phyloP scores from a whole-genome alignment of 1,139 yeast species.

The Geotrichum carabidarum region DNA sequence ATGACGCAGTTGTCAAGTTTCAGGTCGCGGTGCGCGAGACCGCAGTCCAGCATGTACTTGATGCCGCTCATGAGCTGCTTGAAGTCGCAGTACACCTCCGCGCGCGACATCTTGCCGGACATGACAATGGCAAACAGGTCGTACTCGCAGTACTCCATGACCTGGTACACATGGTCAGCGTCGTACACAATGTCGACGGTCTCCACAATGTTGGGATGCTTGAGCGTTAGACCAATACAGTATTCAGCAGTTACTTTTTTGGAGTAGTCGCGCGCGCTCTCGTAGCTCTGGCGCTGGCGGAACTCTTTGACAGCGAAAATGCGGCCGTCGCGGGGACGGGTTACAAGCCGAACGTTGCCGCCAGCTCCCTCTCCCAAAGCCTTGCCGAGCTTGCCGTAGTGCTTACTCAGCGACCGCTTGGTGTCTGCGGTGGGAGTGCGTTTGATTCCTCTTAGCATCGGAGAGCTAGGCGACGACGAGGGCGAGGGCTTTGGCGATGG shows the following conservation, averaged over 20 bases:
- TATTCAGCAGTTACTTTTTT: constrained; percentile 96
- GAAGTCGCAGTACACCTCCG: constrained; percentile 83
- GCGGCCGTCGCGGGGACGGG: constrained; percentile 71
- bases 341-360: constrained; percentile 84
- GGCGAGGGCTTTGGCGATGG: neutral
- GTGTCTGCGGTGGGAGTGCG: constrained; percentile 10
- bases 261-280: constrained; percentile 81
- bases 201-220: constrained; percentile 89
- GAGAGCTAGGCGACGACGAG: constrained; percentile 14
- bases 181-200: constrained; percentile 90
- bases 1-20: constrained; percentile 94
- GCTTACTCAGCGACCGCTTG: constrained; percentile 55
- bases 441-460: constrained; percentile 1
- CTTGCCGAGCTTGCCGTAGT: constrained; percentile 86
- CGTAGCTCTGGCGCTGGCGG: constrained; percentile 77
- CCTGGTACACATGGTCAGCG: constrained; percentile 79
- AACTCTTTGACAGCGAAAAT: constrained; percentile 97
- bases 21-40: constrained; percentile 91
- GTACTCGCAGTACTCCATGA: constrained; percentile 96
- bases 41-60: constrained; percentile 72
- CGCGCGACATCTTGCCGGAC: constrained; percentile 90
- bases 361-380: constrained; percentile 97
- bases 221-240: constrained; percentile 92
- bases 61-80: constrained; percentile 85
- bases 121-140: constrained; percentile 96